Base-by-base conservation (phyloP, 2,329 filamentous ascomycete species). In the Epicoccum sorghinum region DNA sequence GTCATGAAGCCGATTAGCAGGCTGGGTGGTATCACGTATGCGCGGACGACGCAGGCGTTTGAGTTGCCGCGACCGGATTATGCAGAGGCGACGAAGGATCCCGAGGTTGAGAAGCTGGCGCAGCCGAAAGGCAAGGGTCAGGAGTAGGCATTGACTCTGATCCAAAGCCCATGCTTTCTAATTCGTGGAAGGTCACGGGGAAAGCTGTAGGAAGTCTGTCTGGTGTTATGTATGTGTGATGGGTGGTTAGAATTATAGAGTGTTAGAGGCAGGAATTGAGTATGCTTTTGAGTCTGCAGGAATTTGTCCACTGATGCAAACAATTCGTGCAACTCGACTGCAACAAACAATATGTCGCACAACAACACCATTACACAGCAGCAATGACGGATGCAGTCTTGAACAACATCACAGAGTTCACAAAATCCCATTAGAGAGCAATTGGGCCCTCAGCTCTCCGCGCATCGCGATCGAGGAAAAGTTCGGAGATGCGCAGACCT, bases 11-110 rank as follows among this genome's bases (percentile, higher is more conserved):
- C 93, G 0, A 82, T 96, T 13, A 86, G 85, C 60, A 84, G 93
- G 33, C 68, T 97, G 23, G 93, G 93, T 24, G 93, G 93, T 1
- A 96, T 97, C 65, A 89, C 89, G 0, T 98, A 96, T 71, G 89
- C 83, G 0, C 82, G 92, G 38, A 79, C 83, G 0, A 86, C 83
- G 0, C 86, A 93, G 59, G 88, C 79, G 0, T 77, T 91, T 24
- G 92, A 96, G 79, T 75, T 96, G 23, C 84, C 82, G 5, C 79
- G 89, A 36, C 86, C 80, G 4, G 75, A 79, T 14, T 82, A 75
- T 62, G 71, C 75, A 7, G 76, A 80, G 53, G 60, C 67, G 6
- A 77, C 75, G 12, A 75, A 81, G 41, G 77, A 78, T 58, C 75
- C 79, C 27, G 84, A 87, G 52, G 84, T 82, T 33, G 81, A 86